A percentile compares a stretch with the other conserved stretches of the same genome.
These are phyloP conservation scores for Helotiales sp. DNA, from an alignment of 2,329 filamentous ascomycete genomes.

Conservation along the genomic window DNA sequence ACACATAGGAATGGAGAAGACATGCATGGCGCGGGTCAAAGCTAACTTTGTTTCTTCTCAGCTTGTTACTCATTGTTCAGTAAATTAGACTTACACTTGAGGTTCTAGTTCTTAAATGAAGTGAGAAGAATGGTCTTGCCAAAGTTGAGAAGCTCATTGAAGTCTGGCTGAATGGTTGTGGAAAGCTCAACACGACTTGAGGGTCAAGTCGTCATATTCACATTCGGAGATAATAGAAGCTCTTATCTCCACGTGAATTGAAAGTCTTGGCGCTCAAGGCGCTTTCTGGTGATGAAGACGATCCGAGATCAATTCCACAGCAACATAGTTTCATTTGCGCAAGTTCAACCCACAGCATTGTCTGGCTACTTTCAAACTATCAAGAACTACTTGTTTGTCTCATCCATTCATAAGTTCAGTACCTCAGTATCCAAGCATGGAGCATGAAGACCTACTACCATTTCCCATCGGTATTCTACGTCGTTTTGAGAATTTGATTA, in stretches of 20 bases:
- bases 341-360: too few relatives aligned
- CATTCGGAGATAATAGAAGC: too few relatives aligned
- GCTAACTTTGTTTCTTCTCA: constrained; percentile 18
- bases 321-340: too few relatives aligned
- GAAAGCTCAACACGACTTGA: neutral
- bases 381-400: too few relatives aligned
- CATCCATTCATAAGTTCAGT: too few relatives aligned
- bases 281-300: too few relatives aligned
- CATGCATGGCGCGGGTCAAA: constrained; percentile 64
- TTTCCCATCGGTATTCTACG: too few relatives aligned
- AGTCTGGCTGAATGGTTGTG: neutral
- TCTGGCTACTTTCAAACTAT: too few relatives aligned
- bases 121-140: constrained; percentile 17
- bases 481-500: too few relatives aligned
- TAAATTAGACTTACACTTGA: constrained; percentile 13
- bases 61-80: neutral
- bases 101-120: constrained; percentile 15
- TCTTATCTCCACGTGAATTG: constrained; percentile 12
- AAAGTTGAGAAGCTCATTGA: constrained; percentile 25
- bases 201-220: constrained; percentile 2
- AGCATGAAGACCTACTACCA: too few relatives aligned
- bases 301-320: too few relatives aligned
- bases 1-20: constrained; percentile 90
- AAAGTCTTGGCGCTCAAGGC: neutral
- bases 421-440: too few relatives aligned